A percentile compares a stretch with the other conserved stretches of the same genome.
phyloP scores from a whole-genome alignment of 257 asterid species.

The Plantago elongata region DNA sequence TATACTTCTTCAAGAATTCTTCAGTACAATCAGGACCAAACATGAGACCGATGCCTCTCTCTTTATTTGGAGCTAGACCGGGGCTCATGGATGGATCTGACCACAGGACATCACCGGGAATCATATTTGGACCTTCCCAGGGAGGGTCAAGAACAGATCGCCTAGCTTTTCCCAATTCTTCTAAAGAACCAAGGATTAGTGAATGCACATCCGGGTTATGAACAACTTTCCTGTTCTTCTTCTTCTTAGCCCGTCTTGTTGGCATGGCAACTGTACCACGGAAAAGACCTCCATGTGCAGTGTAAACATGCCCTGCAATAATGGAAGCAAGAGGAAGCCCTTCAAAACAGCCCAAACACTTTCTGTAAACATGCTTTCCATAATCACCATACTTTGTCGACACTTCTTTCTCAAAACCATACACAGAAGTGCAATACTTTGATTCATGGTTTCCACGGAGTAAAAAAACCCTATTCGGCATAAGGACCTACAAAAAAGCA shows the following conservation, averaged over 20 bases:
- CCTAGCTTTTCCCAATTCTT: constrained; percentile 85
- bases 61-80: constrained; percentile 87
- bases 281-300: constrained; percentile 97
- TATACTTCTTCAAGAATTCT: constrained; percentile 68
- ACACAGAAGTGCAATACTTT: constrained; percentile 92
- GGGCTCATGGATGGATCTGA: constrained; percentile 87
- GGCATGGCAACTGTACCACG: constrained; percentile 65
- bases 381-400: constrained; percentile 65
- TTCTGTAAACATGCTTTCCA: constrained; percentile 90
- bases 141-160: constrained; percentile 99
- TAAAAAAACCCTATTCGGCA: constrained; percentile 79
- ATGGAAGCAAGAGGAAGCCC: constrained; percentile 97
- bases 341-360: constrained; percentile 96
- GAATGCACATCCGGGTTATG: constrained; percentile 43
- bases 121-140: constrained; percentile 91
- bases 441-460: constrained; percentile 98
- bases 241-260: constrained; percentile 65
- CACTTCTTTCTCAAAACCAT: constrained; percentile 96
- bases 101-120: constrained; percentile 98
- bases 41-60: constrained; percentile 92
- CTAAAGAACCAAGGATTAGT: constrained; percentile 77
- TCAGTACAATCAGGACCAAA: constrained; percentile 99
- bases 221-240: constrained; percentile 66
- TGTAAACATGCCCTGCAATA: constrained; percentile 74
- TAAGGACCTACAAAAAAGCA: constrained; percentile 51